Conservation (phyloP, 306 rosid genomes). For the Nissolia schottii region DNA sequence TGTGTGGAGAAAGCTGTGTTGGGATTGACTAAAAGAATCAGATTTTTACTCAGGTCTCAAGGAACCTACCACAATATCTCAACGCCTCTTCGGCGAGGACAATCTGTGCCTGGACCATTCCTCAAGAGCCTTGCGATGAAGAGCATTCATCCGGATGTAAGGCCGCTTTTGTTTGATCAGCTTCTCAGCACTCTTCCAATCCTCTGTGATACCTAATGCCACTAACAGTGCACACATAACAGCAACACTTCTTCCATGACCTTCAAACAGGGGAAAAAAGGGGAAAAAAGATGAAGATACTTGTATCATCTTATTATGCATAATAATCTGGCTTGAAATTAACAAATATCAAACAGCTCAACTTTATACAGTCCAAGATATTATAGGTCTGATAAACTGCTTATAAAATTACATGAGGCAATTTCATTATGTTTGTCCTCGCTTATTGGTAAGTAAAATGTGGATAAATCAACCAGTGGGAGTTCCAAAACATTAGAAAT, state of each 20-base stretch:
- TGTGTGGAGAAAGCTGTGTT: background rate
- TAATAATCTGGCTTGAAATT: background rate
- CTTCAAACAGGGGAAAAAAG: slow-evolving; percentile 22
- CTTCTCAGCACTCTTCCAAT: slow-evolving; percentile 91
- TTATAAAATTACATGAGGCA: background rate
- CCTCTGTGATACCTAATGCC: slow-evolving; percentile 70
- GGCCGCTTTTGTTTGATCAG: slow-evolving; percentile 67
- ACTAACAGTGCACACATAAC: slow-evolving; percentile 88
- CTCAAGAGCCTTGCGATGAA: slow-evolving; percentile 69
- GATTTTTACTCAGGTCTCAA: slow-evolving; percentile 1
- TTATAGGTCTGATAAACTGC: slow-evolving; percentile 1
- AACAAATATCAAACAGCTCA: background rate
- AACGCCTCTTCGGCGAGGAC: slow-evolving; percentile 44
- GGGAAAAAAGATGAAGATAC: background rate
- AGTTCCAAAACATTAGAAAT: background rate
- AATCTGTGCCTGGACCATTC: slow-evolving; percentile 81
- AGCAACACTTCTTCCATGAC: slow-evolving; percentile 97
- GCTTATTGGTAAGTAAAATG: background rate
- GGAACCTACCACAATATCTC: slow-evolving; percentile 7
- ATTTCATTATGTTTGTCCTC: background rate
- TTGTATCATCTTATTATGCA: background rate
- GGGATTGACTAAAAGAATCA: slow-evolving; percentile 19
- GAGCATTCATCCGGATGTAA: slow-evolving; percentile 67
- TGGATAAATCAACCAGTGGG: background rate
- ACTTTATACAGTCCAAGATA: background rate